phyloP scores from a whole-genome alignment of 2,329 filamentous ascomycete genomes.

The Neocucurbitaria cava region DNA sequence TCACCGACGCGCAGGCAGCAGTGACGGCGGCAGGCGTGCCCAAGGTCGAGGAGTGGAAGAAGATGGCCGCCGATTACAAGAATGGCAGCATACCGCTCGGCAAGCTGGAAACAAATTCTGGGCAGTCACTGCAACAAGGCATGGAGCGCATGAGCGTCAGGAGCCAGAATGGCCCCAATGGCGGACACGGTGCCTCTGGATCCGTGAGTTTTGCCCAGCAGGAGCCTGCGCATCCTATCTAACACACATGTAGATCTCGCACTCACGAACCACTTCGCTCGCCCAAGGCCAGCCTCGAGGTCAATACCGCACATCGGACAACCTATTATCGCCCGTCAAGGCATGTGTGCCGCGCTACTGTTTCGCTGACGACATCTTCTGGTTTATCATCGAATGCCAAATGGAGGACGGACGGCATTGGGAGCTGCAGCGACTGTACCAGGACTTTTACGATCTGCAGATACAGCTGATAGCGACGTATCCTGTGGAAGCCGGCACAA shows the following conservation, averaged over 20 bases:
- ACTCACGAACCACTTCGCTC: conserved; percentile 46
- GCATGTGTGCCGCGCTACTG: conserved; percentile 92
- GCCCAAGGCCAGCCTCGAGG: conserved; percentile 51
- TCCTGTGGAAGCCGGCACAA: conserved; percentile 90
- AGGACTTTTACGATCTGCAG: conserved; percentile 99
- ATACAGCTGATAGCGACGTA: conserved; percentile 92
- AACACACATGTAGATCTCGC: conserved; percentile 29
- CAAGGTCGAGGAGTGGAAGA: conserved; percentile 98
- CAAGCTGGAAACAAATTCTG: conserved; percentile 72
- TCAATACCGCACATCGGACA: conserved; percentile 48
- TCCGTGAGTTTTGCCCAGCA: conserved; percentile 36
- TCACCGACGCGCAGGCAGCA: conserved; percentile 82
- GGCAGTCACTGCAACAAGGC: conserved; percentile 61
- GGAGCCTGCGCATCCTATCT: conserved; percentile 16
- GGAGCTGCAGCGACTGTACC: conserved; percentile 94
- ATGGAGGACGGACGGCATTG: conserved; percentile 91
- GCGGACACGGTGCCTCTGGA: conserved; percentile 33
- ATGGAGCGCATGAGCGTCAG: conserved; percentile 79
- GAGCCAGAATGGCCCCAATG: conserved; percentile 45
- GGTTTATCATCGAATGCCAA: conserved; percentile 93
- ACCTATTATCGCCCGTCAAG: conserved; percentile 75
- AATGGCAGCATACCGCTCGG: conserved; percentile 97
- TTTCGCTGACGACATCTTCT: conserved; percentile 97
- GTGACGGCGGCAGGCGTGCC: conserved; percentile 89
- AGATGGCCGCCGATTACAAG: conserved; percentile 99